Conservation (phyloP, 1,139 yeast species). For the Pneumocystis murina region DNA sequence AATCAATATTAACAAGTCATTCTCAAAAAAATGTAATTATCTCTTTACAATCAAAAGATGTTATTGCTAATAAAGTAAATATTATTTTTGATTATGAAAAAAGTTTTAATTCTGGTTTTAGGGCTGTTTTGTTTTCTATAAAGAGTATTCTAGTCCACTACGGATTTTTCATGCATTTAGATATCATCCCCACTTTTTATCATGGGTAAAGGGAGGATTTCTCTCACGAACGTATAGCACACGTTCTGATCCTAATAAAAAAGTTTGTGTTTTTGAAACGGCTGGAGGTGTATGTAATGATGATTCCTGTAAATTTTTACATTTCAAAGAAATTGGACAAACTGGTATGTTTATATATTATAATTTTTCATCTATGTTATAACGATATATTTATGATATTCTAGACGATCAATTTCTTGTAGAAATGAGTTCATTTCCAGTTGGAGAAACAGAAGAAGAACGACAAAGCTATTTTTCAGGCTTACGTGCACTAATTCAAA, state of each 20-base stretch:
- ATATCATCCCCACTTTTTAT: constrained; percentile 6
- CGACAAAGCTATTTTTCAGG: neutral
- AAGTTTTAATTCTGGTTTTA: neutral
- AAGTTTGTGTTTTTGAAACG: constrained; percentile 11
- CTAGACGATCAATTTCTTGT: constrained; percentile 2
- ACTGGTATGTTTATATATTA: neutral
- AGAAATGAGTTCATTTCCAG: neutral
- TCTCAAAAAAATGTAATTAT: neutral
- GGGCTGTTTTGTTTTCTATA: neutral
- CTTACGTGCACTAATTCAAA: neutral
- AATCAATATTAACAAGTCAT: neutral
- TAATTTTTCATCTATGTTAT: neutral
- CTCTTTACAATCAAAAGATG: neutral
- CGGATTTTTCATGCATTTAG: constrained; percentile 7
- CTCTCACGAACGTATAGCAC: constrained; percentile 11
- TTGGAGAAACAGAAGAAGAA: constrained; percentile 4
- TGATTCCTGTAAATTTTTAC: constrained; percentile 7
- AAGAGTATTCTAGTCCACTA: constrained; percentile 6
- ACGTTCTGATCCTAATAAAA: constrained; percentile 9
- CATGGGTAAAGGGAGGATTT: constrained; percentile 4
- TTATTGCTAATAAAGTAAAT: neutral
- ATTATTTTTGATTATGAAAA: neutral
- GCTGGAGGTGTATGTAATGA: constrained; percentile 13
- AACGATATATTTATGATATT: neutral
- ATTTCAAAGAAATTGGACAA: constrained; percentile 6